A percentile compares a stretch with the other conserved stretches of the same genome.
Evolutionary conservation across 495 filamentous ascomycete species (phyloP).

Genomic region (Penicillium riverlandense): DNA sequence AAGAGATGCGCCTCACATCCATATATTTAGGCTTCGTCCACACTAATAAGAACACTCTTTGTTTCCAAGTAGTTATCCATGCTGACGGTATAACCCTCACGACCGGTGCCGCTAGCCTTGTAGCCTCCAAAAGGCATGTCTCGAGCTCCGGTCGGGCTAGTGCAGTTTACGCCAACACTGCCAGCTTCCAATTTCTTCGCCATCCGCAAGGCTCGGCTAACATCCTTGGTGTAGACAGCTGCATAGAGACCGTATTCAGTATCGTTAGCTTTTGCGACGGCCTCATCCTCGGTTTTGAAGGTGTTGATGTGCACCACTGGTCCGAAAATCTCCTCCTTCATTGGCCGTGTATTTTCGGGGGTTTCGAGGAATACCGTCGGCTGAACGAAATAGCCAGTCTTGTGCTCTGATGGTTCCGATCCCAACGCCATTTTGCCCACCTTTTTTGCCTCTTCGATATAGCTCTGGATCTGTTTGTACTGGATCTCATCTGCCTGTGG

Average conservation of each 20-base stretch:
- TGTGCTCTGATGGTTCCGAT: slow-evolving; percentile 79
- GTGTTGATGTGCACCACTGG: slow-evolving; percentile 91
- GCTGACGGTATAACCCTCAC: slow-evolving; percentile 90
- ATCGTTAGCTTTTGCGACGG: slow-evolving; percentile 72
- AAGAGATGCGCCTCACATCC: too few species aligned
- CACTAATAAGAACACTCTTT: slow-evolving; percentile 32
- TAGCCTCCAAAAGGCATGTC: slow-evolving; percentile 77
- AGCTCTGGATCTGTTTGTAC: slow-evolving; percentile 96
- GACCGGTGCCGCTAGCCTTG: slow-evolving; percentile 89
- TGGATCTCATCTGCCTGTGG: slow-evolving; percentile 93
- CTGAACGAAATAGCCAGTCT: slow-evolving; percentile 94
- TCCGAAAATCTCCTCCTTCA: slow-evolving; percentile 97
- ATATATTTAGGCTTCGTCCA: too few species aligned
- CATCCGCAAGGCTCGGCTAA: slow-evolving; percentile 89
- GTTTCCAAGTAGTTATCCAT: slow-evolving; percentile 87
- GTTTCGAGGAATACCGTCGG: slow-evolving; percentile 95
- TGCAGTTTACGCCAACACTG: slow-evolving; percentile 93
- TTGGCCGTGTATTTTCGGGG: slow-evolving; percentile 87
- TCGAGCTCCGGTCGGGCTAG: slow-evolving; percentile 79
- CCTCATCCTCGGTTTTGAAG: slow-evolving; percentile 85
- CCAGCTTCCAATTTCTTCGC: slow-evolving; percentile 72
- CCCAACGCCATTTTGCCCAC: slow-evolving; percentile 74
- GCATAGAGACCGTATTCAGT: slow-evolving; percentile 78
- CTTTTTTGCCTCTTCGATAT: slow-evolving; percentile 86
- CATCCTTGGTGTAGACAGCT: slow-evolving; percentile 85